Evolutionary conservation across 1,139 yeast genomes (phyloP), one percentile per base, ranked within the genome.

Genomic region (Groenewaldozyma auringiensis): DNA sequence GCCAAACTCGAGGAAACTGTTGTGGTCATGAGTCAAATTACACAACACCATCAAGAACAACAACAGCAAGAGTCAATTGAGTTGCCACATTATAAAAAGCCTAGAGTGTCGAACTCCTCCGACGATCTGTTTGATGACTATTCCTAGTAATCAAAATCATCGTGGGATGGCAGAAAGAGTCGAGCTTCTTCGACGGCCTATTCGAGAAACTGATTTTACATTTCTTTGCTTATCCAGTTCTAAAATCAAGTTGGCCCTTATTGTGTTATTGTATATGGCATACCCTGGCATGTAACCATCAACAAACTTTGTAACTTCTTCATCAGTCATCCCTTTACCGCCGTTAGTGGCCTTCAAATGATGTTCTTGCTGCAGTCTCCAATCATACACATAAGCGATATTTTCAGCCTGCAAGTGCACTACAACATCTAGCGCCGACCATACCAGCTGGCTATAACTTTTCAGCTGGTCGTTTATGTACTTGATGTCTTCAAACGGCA

Each of bases 351-450:
- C 51, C 8, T 81, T 77, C 56, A 87, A 65, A 2, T 70, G 76
- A 52, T 83, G 85, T 59, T 92, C 98, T 65, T 92, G 97, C 62
- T 89, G 78, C 3, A 75, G 62, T 50, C 98, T 73, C 98, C 98
- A 92, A 8, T 61, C 63, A 61, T 81, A 83, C 3, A 89, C 92
- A 58, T 79, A 81, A 3, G 69, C 58, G 36, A 85, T 67, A 52
- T 75, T 68, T 40, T 70, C 65, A 0, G 96, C 81, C 32, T 77
- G 74, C 43, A 83, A 63, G 45, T 75, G 78, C n/a, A 89, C 71
- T 44, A 85, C 79, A 13, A 70, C 64, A 53, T 84, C 79, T 52
- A 81, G 76, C 6, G 60, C 53, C 17, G 66, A 61, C 85, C 96
- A 84, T 2, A 86, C 58, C 20, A 64, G 58, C 2, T 13, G 18